phyloP scores from a whole-genome alignment of 257 asterid species.

The Scutellaria baicalensis region DNA sequence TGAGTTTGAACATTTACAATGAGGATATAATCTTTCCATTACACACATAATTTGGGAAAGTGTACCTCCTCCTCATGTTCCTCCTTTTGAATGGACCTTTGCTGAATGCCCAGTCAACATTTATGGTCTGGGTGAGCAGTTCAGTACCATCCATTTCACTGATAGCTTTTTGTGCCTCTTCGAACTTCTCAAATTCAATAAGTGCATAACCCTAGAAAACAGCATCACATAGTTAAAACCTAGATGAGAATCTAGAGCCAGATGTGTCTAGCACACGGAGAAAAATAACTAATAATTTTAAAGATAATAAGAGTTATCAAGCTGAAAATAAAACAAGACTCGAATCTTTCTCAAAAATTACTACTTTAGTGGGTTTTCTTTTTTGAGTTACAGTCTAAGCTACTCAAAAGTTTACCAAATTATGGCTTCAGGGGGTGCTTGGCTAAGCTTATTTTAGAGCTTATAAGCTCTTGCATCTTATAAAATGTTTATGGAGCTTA shows the following conservation, averaged over 20 bases:
- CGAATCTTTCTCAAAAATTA: neutral
- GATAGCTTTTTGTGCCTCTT: slow-evolving; percentile 79
- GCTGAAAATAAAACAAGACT: neutral
- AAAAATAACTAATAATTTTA: neutral
- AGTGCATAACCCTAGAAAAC: slow-evolving; percentile 44
- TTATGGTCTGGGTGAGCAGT: slow-evolving; percentile 54
- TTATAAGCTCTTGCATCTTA: too few species aligned
- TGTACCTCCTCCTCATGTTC: slow-evolving; percentile 73
- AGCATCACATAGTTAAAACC: neutral
- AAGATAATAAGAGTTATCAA: neutral
- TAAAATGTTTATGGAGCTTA: too few species aligned
- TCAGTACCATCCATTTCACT: slow-evolving; percentile 64
- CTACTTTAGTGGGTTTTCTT: neutral
- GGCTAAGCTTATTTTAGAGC: neutral
- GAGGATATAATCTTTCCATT: neutral
- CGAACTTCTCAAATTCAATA: slow-evolving; percentile 69
- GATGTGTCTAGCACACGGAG: neutral
- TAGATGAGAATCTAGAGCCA: neutral
- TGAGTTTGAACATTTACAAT: neutral
- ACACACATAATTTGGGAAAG: neutral
- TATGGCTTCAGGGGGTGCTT: neutral
- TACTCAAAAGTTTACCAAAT: neutral
- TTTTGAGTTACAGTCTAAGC: neutral
- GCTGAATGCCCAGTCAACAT: slow-evolving; percentile 98
- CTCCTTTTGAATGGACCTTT: slow-evolving; percentile 88